Evolutionary conservation across 1,139 yeast species (phyloP).

Genomic region (Candida glucosophila): DNA sequence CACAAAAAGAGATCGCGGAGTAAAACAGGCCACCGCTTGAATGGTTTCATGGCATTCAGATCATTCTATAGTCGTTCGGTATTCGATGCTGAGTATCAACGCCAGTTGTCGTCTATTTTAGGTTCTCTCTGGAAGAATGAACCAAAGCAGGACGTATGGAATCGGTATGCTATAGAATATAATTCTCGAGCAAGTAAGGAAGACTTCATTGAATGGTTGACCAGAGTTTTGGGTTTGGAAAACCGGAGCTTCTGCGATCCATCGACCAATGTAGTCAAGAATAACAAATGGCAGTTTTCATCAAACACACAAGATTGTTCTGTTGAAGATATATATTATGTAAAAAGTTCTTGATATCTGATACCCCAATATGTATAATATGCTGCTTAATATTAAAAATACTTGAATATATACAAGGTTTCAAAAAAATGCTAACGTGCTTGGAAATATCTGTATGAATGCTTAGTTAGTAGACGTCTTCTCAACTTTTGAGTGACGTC

Average conservation of each 20-base stretch:
- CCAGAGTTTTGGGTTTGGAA: slow-evolving; percentile 4
- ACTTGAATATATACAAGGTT: no score
- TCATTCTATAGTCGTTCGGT: slow-evolving; percentile 22
- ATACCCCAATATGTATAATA: background rate
- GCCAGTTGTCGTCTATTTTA: slow-evolving; percentile 13
- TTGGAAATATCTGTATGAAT: background rate
- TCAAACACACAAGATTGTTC: slow-evolving; percentile 4
- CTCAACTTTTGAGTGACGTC: slow-evolving; percentile 3
- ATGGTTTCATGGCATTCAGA: slow-evolving; percentile 29
- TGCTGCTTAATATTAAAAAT: no score
- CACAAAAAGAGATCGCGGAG: background rate
- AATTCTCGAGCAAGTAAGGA: slow-evolving; percentile 8
- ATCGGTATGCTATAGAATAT: slow-evolving; percentile 21
- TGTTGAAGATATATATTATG: slow-evolving; percentile 7
- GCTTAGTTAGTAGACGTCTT: background rate
- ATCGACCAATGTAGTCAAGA: slow-evolving; percentile 4
- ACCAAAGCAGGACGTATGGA: slow-evolving; percentile 18
- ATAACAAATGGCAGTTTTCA: slow-evolving; percentile 5
- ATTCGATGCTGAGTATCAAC: slow-evolving; percentile 14
- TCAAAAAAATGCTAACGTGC: slow-evolving; percentile 1
- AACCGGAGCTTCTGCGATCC: slow-evolving; percentile 2
- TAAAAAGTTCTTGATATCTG: slow-evolving; percentile 1
- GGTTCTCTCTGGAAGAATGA: slow-evolving; percentile 23
- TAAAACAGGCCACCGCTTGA: slow-evolving; percentile 10
- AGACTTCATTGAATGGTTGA: slow-evolving; percentile 17